A percentile compares a stretch with the other conserved stretches of the same genome.
Evolutionary conservation across 192 early-diverging fungal species (phyloP).

Genomic region (Obelidium mucronatum): DNA sequence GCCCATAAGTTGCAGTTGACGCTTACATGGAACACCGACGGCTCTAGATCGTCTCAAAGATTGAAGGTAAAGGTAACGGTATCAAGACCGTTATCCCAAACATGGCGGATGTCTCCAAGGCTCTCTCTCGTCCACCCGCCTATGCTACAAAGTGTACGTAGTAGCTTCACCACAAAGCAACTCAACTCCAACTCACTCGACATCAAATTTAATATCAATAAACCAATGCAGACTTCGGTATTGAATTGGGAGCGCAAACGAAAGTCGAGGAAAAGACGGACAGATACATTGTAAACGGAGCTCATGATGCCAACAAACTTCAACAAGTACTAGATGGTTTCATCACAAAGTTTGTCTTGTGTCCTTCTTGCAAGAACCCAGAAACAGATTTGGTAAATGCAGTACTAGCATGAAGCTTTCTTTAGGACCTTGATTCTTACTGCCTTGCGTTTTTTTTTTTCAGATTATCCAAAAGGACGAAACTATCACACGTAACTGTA

Average conservation of each 20-base stretch:
- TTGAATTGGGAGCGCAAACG: slow-evolving; percentile 93
- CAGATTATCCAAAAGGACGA: slow-evolving; percentile 62
- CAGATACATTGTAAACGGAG: slow-evolving; percentile 95
- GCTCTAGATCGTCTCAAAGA: slow-evolving; percentile 64
- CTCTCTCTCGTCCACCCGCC: slow-evolving; percentile 84
- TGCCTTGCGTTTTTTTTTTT: no score
- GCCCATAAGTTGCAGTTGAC: slow-evolving; percentile 65
- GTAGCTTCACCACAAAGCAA: not conserved
- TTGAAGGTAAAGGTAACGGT: slow-evolving; percentile 98
- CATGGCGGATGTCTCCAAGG: slow-evolving; percentile 92
- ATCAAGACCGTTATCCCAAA: slow-evolving; percentile 99
- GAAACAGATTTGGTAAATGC: slow-evolving; percentile 92
- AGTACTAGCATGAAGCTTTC: no score
- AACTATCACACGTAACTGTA: slow-evolving; percentile 79
- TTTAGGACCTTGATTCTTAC: no score
- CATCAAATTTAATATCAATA: not conserved
- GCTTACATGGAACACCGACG: no score
- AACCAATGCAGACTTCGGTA: slow-evolving; percentile 84
- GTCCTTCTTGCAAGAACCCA: slow-evolving; percentile 92
- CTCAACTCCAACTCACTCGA: not conserved
- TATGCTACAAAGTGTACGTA: slow-evolving; percentile 66
- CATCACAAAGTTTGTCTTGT: slow-evolving; percentile 95
- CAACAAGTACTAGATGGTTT: slow-evolving; percentile 87
- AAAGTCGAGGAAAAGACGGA: slow-evolving; percentile 90
- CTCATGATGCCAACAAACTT: slow-evolving; percentile 86